phyloP scores from a whole-genome alignment of 2,329 filamentous ascomycete species.

The Ascochyta clinopodiicola region DNA sequence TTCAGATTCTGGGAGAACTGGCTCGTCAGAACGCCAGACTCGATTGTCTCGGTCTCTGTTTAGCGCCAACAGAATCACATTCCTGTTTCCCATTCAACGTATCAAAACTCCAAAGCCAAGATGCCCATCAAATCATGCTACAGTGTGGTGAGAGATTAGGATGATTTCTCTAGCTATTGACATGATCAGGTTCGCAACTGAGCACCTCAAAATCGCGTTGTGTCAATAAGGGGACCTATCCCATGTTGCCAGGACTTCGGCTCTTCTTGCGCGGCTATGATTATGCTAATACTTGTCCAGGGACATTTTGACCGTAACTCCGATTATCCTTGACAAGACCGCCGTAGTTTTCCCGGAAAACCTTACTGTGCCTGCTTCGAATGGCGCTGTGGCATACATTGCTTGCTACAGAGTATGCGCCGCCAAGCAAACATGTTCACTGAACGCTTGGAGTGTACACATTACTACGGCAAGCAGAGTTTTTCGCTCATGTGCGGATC shows the following conservation, averaged over 20 bases:
- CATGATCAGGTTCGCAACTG: too few relatives aligned
- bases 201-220: too few relatives aligned
- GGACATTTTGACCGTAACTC: too few relatives aligned
- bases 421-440: neutral
- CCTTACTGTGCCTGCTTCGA: neutral
- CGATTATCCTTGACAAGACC: neutral
- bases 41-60: neutral
- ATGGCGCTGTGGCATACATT: neutral
- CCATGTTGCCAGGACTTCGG: too few relatives aligned
- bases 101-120: too few relatives aligned
- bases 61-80: neutral
- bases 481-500: neutral
- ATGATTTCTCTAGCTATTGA: too few relatives aligned
- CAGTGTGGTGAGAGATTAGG: too few relatives aligned
- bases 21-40: slow-evolving; percentile 35
- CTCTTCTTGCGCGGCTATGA: too few relatives aligned
- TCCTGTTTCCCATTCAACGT: neutral
- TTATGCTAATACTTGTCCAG: too few relatives aligned
- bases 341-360: neutral
- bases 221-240: too few relatives aligned
- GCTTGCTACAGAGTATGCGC: neutral
- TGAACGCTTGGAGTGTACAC: neutral
- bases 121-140: too few relatives aligned
- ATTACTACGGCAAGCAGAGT: neutral
- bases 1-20: slow-evolving; percentile 91